These are phyloP conservation scores for Chenopodium suecicum DNA, from an alignment of 148 eudicot genomes.

Conservation along the genomic window DNA sequence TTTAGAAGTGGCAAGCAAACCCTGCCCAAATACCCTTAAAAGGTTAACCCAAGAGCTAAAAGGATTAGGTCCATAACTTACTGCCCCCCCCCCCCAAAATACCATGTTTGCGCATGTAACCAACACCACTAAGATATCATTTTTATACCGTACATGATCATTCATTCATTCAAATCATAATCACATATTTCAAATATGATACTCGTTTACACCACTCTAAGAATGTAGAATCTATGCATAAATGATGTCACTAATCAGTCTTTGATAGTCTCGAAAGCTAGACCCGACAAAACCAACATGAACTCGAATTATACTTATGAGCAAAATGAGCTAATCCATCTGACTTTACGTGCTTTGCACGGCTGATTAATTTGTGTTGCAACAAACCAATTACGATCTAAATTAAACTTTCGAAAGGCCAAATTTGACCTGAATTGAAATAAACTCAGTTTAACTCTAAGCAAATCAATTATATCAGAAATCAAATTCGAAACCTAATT, in stretches of 20 bases:
- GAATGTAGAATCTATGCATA: conserved; percentile 6
- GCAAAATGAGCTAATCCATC: background rate
- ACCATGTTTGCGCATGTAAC: conserved; percentile 9
- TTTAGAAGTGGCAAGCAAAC: conserved; percentile 35
- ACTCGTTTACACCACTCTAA: background rate
- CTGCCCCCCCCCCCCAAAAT: conserved; percentile 28
- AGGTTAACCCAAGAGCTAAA: conserved; percentile 12
- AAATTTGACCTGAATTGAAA: background rate
- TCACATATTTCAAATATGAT: background rate
- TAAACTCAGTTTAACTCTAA: background rate
- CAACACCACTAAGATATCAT: background rate
- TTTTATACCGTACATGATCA: background rate
- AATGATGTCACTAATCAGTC: background rate
- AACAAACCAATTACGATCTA: too few relatives aligned
- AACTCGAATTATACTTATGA: background rate
- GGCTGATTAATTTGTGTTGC: background rate
- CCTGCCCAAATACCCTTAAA: conserved; percentile 27
- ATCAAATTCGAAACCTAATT: background rate
- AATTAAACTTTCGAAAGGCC: too few relatives aligned
- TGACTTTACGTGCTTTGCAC: background rate
- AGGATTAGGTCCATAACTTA: conserved; percentile 29
- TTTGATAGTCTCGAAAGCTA: too few relatives aligned
- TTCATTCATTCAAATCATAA: conserved; percentile 6
- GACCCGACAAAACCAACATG: background rate
- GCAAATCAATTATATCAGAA: background rate